Evolutionary conservation across 2,329 filamentous ascomycete species (phyloP).

Genomic region (Eutypella sp.): DNA sequence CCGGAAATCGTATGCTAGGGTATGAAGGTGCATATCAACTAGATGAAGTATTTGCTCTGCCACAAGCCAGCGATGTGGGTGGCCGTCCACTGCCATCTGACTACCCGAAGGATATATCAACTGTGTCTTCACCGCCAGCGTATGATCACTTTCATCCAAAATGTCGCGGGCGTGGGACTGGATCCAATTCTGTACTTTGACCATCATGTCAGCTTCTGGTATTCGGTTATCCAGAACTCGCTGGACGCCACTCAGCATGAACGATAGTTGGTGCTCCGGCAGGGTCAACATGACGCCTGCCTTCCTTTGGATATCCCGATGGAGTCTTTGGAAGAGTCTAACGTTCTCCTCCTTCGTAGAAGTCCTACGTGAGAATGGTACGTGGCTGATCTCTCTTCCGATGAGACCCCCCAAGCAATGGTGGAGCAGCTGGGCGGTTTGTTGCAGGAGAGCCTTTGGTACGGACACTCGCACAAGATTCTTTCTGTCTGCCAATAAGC

Average conservation of each 20-base stretch:
- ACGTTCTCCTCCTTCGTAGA: constrained; percentile 27
- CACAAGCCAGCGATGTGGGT: constrained; percentile 46
- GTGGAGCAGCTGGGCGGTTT: constrained; percentile 53
- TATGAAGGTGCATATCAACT: constrained; percentile 33
- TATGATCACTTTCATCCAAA: constrained; percentile 58
- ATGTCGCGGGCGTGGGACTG: constrained; percentile 49
- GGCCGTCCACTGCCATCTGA: constrained; percentile 44
- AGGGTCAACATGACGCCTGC: constrained; percentile 54
- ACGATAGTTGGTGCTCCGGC: constrained; percentile 60
- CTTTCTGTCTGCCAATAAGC: constrained; percentile 38
- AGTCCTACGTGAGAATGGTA: constrained; percentile 54
- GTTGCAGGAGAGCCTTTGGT: constrained; percentile 49
- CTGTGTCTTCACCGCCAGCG: constrained; percentile 47
- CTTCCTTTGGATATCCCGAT: constrained; percentile 33
- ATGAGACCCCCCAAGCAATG: constrained; percentile 50
- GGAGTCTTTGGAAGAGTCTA: constrained; percentile 32
- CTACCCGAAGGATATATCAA: constrained; percentile 52
- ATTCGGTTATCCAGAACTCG: constrained; percentile 43
- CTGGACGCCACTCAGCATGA: constrained; percentile 57
- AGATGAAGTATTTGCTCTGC: constrained; percentile 36
- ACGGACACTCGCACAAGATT: constrained; percentile 50
- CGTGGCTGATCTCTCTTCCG: constrained; percentile 46
- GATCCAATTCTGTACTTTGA: constrained; percentile 47
- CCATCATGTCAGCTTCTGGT: constrained; percentile 40
- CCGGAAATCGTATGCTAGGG: constrained; percentile 34